Base-by-base conservation (phyloP, 495 filamentous ascomycete genomes). In the Neurospora sp. region DNA sequence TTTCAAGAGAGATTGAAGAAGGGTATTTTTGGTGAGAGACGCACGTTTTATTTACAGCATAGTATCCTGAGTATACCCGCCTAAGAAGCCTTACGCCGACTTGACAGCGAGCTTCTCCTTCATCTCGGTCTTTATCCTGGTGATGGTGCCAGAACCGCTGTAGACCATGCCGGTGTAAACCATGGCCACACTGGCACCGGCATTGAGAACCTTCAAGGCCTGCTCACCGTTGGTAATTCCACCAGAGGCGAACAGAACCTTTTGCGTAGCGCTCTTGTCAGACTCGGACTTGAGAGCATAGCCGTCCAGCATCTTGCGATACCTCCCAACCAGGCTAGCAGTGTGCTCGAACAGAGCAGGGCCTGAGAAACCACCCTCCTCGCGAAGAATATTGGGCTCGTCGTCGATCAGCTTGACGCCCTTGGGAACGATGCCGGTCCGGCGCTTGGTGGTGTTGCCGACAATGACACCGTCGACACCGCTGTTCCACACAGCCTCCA, bases 391-490 rank as follows among this genome's bases (percentile, higher is more conserved):
- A 65, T 82, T 76, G 76, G 89, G 86, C 78, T 98, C 95, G 74
- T 88, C 88, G 5, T 82, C 74, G 0, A 90, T 88, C 18, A 96
- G 83, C 42, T 83, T 80, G 71, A 90, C 88, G 9, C 89, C 90
- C 41, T 85, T 78, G 16, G 93, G 89, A 10, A 92, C 78, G n/a
- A 92, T 81, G 4, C 88, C 89, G 3, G 91, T 88, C 14, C 96
- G 87, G 72, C 88, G 86, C 81, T 94, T 97, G 3, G 96, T 99
- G 0, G 96, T 99, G 82, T 99, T 99, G 0, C 94, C 95, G n/a
- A 99, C 95, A 76, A 98, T 97, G 5, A 99, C 90, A 0, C 96
- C 96, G 73, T 97, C 93, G 5, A 98, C 93, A 11, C 94, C 94
- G 59, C 91, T 90, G 48, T 86, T 86, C 86, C 90, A 91, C 42